phyloP scores from a whole-genome alignment of 208 protist species.

The Leishmania mexicana region DNA sequence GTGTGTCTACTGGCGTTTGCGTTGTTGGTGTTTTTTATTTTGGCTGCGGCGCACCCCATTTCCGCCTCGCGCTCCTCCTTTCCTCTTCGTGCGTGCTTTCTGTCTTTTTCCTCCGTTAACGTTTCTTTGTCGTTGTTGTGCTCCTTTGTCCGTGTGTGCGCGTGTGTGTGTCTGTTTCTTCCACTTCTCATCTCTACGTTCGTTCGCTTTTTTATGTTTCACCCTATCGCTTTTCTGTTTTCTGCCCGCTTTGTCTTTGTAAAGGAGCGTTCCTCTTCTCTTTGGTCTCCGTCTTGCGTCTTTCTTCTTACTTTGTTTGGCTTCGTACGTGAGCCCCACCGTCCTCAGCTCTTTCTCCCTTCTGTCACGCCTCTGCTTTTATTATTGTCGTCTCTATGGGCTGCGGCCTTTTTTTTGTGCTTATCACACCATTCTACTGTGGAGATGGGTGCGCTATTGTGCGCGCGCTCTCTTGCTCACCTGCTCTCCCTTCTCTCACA shows the following conservation, averaged over 20 bases:
- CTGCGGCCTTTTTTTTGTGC: background rate
- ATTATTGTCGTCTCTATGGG: background rate
- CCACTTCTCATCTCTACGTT: background rate
- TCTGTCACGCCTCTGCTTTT: background rate
- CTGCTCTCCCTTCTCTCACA: background rate
- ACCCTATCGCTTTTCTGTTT: background rate
- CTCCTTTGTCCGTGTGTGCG: too few relatives aligned
- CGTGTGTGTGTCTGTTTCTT: background rate
- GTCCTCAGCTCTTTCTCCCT: background rate
- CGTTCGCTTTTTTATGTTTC: background rate
- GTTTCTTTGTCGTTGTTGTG: background rate
- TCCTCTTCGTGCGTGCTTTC: background rate
- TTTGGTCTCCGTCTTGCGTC: background rate
- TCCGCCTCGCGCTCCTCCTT: background rate
- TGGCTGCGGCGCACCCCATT: background rate
- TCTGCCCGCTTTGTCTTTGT: background rate
- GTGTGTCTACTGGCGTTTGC: background rate
- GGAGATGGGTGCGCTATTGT: background rate
- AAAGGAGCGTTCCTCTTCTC: too few relatives aligned
- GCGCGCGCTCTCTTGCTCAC: conserved; percentile 1
- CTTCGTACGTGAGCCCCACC: background rate
- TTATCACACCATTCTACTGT: conserved; percentile 3
- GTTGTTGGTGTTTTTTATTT: background rate
- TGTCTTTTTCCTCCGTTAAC: background rate
- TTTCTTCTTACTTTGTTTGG: background rate